phyloP scores from a whole-genome alignment of 2,329 filamentous ascomycete species.

The Thermothelomyces thermophilus region DNA sequence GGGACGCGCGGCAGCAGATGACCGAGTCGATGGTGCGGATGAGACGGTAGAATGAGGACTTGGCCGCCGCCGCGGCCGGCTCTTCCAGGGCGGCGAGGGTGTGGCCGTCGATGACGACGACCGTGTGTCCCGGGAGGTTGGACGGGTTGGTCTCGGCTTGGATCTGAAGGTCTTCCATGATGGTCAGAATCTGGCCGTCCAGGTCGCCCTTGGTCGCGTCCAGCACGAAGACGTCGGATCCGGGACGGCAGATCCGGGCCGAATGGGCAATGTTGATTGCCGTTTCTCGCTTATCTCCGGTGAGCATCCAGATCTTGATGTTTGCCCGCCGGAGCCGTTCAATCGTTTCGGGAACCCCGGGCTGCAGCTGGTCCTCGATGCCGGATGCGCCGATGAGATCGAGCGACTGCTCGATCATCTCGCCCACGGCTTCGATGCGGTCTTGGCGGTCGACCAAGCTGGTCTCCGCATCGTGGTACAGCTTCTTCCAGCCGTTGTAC shows the following conservation, averaged over 20 bases:
- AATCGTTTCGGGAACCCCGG: conserved; percentile 84
- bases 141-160: conserved; percentile 48
- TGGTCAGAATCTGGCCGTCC: conserved; percentile 57
- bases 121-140: conserved; percentile 57
- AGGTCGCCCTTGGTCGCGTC: conserved; percentile 59
- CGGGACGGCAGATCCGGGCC: conserved; percentile 63
- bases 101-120: conserved; percentile 72
- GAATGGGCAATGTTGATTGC: conserved; percentile 90
- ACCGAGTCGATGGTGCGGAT: conserved; percentile 73
- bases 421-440: conserved; percentile 71
- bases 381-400: conserved; percentile 83
- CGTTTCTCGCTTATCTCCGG: conserved; percentile 86
- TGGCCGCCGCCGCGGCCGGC: conserved; percentile 33
- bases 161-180: conserved; percentile 36
- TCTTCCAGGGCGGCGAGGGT: conserved; percentile 67
- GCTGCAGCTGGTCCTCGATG: conserved; percentile 88
- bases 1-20: conserved; percentile 81
- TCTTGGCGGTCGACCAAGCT: conserved; percentile 74
- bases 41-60: conserved; percentile 68
- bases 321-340: conserved; percentile 82
- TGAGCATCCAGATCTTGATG: conserved; percentile 96
- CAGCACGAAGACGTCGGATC: conserved; percentile 73
- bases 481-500: conserved; percentile 69
- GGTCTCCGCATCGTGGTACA: conserved; percentile 74
- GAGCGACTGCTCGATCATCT: conserved; percentile 75